Evolutionary conservation across 495 filamentous ascomycete genomes (phyloP), one percentile per base, ranked within the genome.

Genomic region (Hypoxylon fragiforme): DNA sequence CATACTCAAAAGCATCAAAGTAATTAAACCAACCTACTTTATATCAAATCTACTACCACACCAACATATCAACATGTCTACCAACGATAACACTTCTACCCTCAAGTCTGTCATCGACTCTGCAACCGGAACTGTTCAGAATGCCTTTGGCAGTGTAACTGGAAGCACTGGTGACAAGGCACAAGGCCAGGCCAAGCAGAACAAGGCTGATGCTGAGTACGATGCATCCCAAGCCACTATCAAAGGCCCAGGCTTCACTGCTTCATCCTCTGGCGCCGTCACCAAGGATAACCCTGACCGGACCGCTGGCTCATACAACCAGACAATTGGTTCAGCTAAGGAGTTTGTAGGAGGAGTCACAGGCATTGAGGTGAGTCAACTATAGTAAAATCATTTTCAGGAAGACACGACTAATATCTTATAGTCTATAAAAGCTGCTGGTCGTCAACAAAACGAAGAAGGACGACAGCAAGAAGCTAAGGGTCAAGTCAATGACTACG

Each of bases 321-420:
- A 97, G 73, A 94, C 88, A 32, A 57, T 91, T 31, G 92, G 92
- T 47, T 82, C 88, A 0, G 85, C 81, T 32, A 97, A 97, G 80
- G 90, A 96, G 65, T 75, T 82, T 21, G 43, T 95, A 4, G 92
- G 92, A 48, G 85, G 85, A 56, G 38, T 90, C 8, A 52, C 91
- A 41, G 92, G 92, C 51, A 81, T 81, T 51, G 86, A 94, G 73
- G 79, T 81, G 67, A 50, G 70, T 60, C n/a, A n/a, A n/a, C n/a
- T n/a, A n/a, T n/a, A n/a, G n/a, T n/a, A n/a, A n/a, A n/a, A n/a
- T n/a, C n/a, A n/a, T n/a, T n/a, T n/a, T n/a, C n/a, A n/a, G n/a
- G n/a, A n/a, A n/a, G n/a, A n/a, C n/a, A n/a, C n/a, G n/a, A n/a
- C n/a, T n/a, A n/a, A n/a, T n/a, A n/a, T n/a, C n/a, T n/a, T n/a